Conservation (phyloP, 495 filamentous ascomycete genomes). For the Polyplosphaeria fusca region DNA sequence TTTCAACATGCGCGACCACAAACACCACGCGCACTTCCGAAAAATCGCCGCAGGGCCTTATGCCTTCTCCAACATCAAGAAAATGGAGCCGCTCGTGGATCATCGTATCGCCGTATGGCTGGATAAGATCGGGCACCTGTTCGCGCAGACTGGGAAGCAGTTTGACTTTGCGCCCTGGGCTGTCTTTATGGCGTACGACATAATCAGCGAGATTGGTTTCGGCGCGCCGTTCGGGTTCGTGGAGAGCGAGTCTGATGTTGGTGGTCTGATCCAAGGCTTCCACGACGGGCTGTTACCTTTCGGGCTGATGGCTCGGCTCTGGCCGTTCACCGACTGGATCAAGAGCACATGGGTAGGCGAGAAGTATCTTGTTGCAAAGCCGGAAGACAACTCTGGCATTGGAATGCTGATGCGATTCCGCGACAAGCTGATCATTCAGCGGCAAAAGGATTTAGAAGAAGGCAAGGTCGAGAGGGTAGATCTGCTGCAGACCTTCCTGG, state of each 20-base stretch:
- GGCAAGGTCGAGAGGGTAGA: slow-evolving; percentile 39
- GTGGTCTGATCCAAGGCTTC: slow-evolving; percentile 53
- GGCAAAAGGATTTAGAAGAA: slow-evolving; percentile 36
- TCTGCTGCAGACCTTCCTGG: slow-evolving; percentile 47
- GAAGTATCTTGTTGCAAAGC: slow-evolving; percentile 54
- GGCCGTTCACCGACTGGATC: slow-evolving; percentile 54
- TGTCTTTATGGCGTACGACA: slow-evolving; percentile 57
- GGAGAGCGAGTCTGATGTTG: slow-evolving; percentile 55
- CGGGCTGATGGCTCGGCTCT: slow-evolving; percentile 49
- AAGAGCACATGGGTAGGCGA: slow-evolving; percentile 52
- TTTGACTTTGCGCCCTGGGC: slow-evolving; percentile 54
- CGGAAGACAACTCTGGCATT: slow-evolving; percentile 51
- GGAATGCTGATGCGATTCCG: slow-evolving; percentile 54
- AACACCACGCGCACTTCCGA: slow-evolving; percentile 48
- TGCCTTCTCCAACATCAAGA: slow-evolving; percentile 36
- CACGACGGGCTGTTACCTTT: slow-evolving; percentile 51
- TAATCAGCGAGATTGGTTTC: slow-evolving; percentile 63
- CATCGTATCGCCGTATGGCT: slow-evolving; percentile 44
- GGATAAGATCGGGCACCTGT: slow-evolving; percentile 35
- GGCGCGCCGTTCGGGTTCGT: slow-evolving; percentile 62
- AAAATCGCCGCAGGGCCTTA: slow-evolving; percentile 47
- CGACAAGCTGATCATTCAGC: slow-evolving; percentile 39
- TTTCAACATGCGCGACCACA: slow-evolving; percentile 52
- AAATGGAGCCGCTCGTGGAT: slow-evolving; percentile 29
- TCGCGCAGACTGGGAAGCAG: slow-evolving; percentile 42